These are phyloP conservation scores for Brettanomyces naardenensis DNA, from an alignment of 805 yeast genomes.

Conservation along the genomic window DNA sequence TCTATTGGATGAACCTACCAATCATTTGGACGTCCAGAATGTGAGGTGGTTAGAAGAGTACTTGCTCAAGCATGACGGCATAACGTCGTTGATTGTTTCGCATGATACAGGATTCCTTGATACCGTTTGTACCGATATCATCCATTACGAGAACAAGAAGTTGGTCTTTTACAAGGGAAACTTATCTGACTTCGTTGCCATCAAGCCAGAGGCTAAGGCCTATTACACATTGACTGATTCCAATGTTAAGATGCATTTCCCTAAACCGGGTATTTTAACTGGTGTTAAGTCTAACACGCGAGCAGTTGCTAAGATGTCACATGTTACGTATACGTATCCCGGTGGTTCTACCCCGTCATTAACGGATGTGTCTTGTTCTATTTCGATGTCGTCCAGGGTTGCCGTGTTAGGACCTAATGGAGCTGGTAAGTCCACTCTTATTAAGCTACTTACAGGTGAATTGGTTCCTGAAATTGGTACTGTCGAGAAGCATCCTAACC, in stretches of 20 bases:
- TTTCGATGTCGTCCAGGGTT: slow-evolving; percentile 91
- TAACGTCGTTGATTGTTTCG: slow-evolving; percentile 91
- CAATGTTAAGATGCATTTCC: slow-evolving; percentile 94
- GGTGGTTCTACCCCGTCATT: slow-evolving; percentile 83
- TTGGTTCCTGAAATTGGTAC: slow-evolving; percentile 78
- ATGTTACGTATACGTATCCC: slow-evolving; percentile 86
- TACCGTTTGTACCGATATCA: slow-evolving; percentile 91
- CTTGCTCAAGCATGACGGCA: slow-evolving; percentile 69
- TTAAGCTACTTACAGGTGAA: slow-evolving; percentile 90
- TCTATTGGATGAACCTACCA: slow-evolving; percentile 95
- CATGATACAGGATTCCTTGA: slow-evolving; percentile 97
- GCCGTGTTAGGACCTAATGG: slow-evolving; percentile 97
- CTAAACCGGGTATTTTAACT: slow-evolving; percentile 95
- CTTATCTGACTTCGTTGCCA: slow-evolving; percentile 83
- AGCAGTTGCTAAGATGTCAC: slow-evolving; percentile 65
- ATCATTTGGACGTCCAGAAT: slow-evolving; percentile 90
- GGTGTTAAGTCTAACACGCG: slow-evolving; percentile 94
- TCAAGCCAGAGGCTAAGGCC: slow-evolving; percentile 92
- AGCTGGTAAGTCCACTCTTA: slow-evolving; percentile 96
- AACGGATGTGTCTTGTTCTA: slow-evolving; percentile 73
- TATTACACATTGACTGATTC: slow-evolving; percentile 91
- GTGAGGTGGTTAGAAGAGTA: slow-evolving; percentile 94
- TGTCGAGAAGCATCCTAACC: slow-evolving; percentile 95
- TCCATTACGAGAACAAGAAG: slow-evolving; percentile 92
- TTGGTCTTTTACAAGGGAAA: slow-evolving; percentile 95